Evolutionary conservation across 495 filamentous ascomycete species (phyloP), one percentile per base, ranked within the genome.

Genomic region (Parathielavia appendiculata): DNA sequence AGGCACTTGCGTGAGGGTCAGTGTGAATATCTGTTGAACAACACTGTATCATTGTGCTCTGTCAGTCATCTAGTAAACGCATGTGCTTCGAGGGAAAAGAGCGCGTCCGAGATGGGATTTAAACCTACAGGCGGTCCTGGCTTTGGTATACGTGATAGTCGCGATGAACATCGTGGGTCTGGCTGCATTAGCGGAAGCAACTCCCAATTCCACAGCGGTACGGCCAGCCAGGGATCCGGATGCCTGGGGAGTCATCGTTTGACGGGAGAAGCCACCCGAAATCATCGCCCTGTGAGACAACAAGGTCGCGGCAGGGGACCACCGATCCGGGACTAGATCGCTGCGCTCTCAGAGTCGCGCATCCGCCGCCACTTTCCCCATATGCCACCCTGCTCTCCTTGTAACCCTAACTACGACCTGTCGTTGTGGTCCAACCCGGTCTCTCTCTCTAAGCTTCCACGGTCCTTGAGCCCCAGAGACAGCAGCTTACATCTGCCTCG

Each of bases 281-380:
- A 34, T 44, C 20, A 41, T 38, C 43, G 43, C 48, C 48, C 26
- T 36, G 51, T 43, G 38, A 40, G 30, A 30, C 22, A 44, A 19
- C n/a, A 54, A 54, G 26, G 39, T 11, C 40, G n/a, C 51, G 35
- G 51, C 39, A 39, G 47, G n/a, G 22, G 34, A 11, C 44, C 26
- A 26, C 51, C 51, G 51, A 54, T 34, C 34, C 22, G 51, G 38
- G 51, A 39, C 54, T 45, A 22, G 54, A 39, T 43, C n/a, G n/a
- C 9, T 10, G 6, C n/a, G n/a, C 54, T 38, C 36, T 46, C 26
- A 32, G n/a, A 45, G 40, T 16, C 36, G n/a, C 34, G 20, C 38
- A 53, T 14, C 51, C 17, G 11, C 41, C 30, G 41, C 54, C 45
- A 36, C 45, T 50, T 41, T 43, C 45, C 43, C 41, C 14, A 22